Conservation (phyloP, 352 stramenopile species). For the Phytophthora podocarpi region DNA sequence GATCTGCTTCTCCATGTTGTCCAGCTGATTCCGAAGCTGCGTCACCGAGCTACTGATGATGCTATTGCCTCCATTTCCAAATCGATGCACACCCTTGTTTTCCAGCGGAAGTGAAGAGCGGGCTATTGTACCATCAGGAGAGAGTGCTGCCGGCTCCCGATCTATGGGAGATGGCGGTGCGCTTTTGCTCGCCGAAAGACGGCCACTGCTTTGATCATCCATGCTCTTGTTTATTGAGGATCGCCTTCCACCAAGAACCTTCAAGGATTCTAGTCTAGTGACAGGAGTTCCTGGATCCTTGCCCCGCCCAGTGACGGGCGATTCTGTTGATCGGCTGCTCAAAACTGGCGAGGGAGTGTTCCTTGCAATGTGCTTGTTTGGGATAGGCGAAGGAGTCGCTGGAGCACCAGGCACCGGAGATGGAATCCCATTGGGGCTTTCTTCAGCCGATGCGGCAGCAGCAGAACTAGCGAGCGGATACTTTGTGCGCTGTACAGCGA, state of each 20-base stretch:
- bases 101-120: slow-evolving; percentile 39
- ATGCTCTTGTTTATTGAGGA: slow-evolving; percentile 25
- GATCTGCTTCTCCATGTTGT: slow-evolving; percentile 91
- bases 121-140: slow-evolving; percentile 34
- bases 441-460: slow-evolving; percentile 24
- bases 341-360: slow-evolving; percentile 40
- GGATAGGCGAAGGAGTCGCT: slow-evolving; percentile 32
- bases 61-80: slow-evolving; percentile 45
- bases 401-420: slow-evolving; percentile 32
- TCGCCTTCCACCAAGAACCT: slow-evolving; percentile 29
- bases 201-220: slow-evolving; percentile 24
- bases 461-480: slow-evolving; percentile 56
- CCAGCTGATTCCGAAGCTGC: slow-evolving; percentile 78
- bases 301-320: slow-evolving; percentile 24
- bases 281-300: slow-evolving; percentile 35
- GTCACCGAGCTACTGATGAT: slow-evolving; percentile 78
- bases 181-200: slow-evolving; percentile 50
- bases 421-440: slow-evolving; percentile 18
- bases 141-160: slow-evolving; percentile 33
- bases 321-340: slow-evolving; percentile 30
- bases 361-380: slow-evolving; percentile 35
- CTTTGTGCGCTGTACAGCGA: slow-evolving; percentile 76
- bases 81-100: slow-evolving; percentile 18
- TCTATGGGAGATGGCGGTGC: slow-evolving; percentile 61
- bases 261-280: slow-evolving; percentile 35